phyloP scores from a whole-genome alignment of 805 yeast genomes.

The Komagataella phaffii region DNA sequence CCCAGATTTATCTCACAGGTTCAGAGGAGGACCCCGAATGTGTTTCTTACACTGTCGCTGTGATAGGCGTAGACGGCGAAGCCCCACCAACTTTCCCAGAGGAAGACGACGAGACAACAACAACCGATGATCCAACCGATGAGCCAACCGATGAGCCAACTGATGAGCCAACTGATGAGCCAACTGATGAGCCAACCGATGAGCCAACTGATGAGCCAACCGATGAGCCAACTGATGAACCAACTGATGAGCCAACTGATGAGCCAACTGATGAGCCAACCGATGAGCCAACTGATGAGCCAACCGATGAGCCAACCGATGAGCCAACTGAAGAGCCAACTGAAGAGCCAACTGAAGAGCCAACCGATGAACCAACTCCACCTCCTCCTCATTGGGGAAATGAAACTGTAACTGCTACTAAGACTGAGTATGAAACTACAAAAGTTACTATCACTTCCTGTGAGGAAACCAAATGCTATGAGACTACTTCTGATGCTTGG shows the following conservation, averaged over 20 bases:
- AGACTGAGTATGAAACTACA: neutral
- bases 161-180: too few relatives aligned
- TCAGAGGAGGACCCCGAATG: neutral
- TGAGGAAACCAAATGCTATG: neutral
- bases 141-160: too few relatives aligned
- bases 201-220: too few relatives aligned
- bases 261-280: too few relatives aligned
- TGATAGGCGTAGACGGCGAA: neutral
- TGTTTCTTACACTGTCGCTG: neutral
- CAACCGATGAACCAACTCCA: neutral
- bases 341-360: too few relatives aligned
- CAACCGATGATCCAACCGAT: too few relatives aligned
- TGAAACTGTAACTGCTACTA: neutral
- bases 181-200: too few relatives aligned
- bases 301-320: too few relatives aligned
- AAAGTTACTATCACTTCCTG: neutral
- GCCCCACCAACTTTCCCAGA: neutral
- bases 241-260: too few relatives aligned
- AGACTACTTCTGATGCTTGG: neutral
- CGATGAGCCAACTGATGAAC: too few relatives aligned
- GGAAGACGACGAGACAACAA: neutral
- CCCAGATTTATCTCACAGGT: neutral
- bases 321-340: too few relatives aligned
- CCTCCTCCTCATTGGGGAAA: neutral
- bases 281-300: too few relatives aligned